phyloP scores from a whole-genome alignment of 805 yeast genomes.

The Yarrowia phangngaensis region DNA sequence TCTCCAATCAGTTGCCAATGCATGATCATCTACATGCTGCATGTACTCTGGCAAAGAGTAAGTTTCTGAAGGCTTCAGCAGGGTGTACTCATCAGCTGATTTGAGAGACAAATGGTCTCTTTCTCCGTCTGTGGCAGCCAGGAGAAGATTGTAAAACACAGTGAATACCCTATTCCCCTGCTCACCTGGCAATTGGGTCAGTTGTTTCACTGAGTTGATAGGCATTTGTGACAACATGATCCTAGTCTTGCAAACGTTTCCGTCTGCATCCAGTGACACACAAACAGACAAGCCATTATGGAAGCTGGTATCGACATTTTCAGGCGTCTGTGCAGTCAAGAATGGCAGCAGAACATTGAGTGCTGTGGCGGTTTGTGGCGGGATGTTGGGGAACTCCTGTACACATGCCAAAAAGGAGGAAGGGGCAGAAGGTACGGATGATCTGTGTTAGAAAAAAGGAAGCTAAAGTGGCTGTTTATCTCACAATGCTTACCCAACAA shows the following conservation, averaged over 20 bases:
- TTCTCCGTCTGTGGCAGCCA: constrained; percentile 36
- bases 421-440: constrained; percentile 32
- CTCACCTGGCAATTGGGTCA: constrained; percentile 35
- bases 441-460: constrained; percentile 27
- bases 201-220: constrained; percentile 37
- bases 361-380: constrained; percentile 39
- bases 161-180: constrained; percentile 38
- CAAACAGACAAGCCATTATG: constrained; percentile 40
- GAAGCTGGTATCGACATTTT: constrained; percentile 37
- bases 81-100: constrained; percentile 34
- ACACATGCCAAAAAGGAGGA: constrained; percentile 38
- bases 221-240: constrained; percentile 36
- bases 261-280: constrained; percentile 37
- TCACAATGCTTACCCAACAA: constrained; percentile 39
- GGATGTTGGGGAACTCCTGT: constrained; percentile 39
- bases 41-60: constrained; percentile 40
- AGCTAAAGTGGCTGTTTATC: too few species aligned
- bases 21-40: constrained; percentile 40
- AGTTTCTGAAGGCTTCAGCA: constrained; percentile 36
- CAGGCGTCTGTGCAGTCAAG: constrained; percentile 40
- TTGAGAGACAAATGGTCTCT: constrained; percentile 37
- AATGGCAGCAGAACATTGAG: constrained; percentile 42
- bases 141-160: constrained; percentile 41
- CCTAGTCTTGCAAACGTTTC: constrained; percentile 38
- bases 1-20: constrained; percentile 44